Evolutionary conservation across 345 rosid genomes (phyloP).

Genomic region (Citrus australasica): DNA sequence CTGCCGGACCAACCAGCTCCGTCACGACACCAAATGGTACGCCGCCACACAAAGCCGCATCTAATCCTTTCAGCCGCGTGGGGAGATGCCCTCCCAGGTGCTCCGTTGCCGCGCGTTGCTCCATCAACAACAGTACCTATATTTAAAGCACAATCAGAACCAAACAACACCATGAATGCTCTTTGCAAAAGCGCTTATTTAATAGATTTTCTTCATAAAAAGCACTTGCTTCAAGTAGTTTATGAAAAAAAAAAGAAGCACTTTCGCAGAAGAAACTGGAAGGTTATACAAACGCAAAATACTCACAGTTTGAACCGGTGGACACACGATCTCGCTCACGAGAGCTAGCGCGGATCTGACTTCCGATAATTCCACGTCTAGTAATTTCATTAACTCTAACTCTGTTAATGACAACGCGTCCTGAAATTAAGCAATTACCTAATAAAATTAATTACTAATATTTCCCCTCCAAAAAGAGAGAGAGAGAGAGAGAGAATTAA

Average conservation of each 20-base stretch:
- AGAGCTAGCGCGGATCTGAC: slow-evolving; percentile 48
- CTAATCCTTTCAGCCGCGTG: slow-evolving; percentile 67
- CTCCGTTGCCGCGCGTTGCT: slow-evolving; percentile 43
- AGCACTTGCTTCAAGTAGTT: background rate
- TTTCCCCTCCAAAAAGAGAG: too few species aligned
- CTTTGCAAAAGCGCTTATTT: background rate
- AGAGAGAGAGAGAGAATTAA: too few species aligned
- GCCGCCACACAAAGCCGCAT: slow-evolving; percentile 70
- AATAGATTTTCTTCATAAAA: background rate
- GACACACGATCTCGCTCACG: slow-evolving; percentile 59
- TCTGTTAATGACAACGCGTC: slow-evolving; percentile 74
- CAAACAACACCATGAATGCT: background rate
- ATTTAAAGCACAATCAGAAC: slow-evolving; percentile 1
- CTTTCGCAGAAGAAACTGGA: background rate
- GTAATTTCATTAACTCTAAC: slow-evolving; percentile 68
- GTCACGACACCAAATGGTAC: slow-evolving; percentile 85
- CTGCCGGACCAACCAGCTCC: slow-evolving; percentile 83
- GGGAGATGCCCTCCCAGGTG: slow-evolving; percentile 65
- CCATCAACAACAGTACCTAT: slow-evolving; percentile 53
- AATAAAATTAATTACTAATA: background rate
- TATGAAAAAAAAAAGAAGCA: background rate
- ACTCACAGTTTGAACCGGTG: slow-evolving; percentile 60
- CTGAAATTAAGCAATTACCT: slow-evolving; percentile 21
- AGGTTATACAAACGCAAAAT: background rate
- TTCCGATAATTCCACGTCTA: slow-evolving; percentile 54